Conservation (phyloP, 495 filamentous ascomycete genomes). For the Hyaloscypha hepaticicola region DNA sequence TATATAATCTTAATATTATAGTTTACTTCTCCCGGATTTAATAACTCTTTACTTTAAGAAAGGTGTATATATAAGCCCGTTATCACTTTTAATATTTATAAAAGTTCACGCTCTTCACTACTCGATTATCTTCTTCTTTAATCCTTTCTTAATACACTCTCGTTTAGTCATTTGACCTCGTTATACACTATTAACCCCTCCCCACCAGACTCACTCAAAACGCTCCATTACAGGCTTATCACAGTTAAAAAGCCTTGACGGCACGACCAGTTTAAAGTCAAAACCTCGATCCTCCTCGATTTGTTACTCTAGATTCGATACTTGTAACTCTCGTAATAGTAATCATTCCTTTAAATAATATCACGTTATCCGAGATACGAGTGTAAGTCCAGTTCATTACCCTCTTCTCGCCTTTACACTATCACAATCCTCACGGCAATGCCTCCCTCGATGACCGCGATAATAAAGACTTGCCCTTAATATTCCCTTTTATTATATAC, state of each 20-base stretch:
- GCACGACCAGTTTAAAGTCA: slow-evolving; percentile 9
- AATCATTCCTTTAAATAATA: slow-evolving; percentile 13
- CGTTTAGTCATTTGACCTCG: too few species aligned
- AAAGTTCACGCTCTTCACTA: too few species aligned
- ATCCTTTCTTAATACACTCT: background rate
- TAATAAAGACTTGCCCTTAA: slow-evolving; percentile 20
- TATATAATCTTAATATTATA: too few species aligned
- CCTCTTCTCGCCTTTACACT: too few species aligned
- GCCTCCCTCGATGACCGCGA: slow-evolving; percentile 19
- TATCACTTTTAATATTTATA: background rate
- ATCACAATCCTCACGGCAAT: slow-evolving; percentile 24
- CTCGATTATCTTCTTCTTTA: too few species aligned
- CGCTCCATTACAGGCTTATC: slow-evolving; percentile 6
- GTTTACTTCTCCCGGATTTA: too few species aligned
- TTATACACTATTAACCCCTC: too few species aligned
- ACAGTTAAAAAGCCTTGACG: slow-evolving; percentile 20
- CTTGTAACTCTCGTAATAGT: slow-evolving; percentile 14
- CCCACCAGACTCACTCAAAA: too few species aligned
- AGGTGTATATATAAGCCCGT: background rate
- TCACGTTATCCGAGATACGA: slow-evolving; percentile 1
- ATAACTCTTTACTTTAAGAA: background rate
- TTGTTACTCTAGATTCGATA: slow-evolving; percentile 11
- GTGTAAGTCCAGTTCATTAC: slow-evolving; percentile 18
- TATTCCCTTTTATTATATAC: too few species aligned
- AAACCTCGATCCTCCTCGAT: slow-evolving; percentile 21